Evolutionary conservation across 345 rosid genomes (phyloP).

Genomic region (Trapa bicornis): DNA sequence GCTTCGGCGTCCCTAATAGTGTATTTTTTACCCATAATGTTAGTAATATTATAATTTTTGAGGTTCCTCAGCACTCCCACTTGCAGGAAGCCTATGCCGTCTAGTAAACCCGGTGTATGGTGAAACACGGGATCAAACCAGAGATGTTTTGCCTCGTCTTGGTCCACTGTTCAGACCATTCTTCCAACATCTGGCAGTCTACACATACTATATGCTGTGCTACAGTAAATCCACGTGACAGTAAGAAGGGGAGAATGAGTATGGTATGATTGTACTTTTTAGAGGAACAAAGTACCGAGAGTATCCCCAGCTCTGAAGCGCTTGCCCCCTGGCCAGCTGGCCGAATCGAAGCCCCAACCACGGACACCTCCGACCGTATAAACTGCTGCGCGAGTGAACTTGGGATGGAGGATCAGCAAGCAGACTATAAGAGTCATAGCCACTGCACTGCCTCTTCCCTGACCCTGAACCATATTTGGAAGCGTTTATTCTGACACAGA

Average conservation of each 20-base stretch:
- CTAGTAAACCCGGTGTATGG: neutral
- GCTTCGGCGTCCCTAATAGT: neutral
- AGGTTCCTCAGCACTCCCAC: neutral
- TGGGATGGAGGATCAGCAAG: slow-evolving; percentile 15
- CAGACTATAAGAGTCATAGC: slow-evolving; percentile 9
- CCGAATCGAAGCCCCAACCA: slow-evolving; percentile 27
- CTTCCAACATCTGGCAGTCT: neutral
- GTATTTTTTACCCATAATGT: too few species aligned
- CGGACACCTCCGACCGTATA: slow-evolving; percentile 30
- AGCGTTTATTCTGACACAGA: neutral
- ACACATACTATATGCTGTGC: neutral
- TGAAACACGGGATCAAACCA: neutral
- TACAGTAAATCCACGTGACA: neutral
- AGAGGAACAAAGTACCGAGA: slow-evolving; percentile 13
- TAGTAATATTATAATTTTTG: too few species aligned
- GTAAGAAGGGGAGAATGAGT: neutral
- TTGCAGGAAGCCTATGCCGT: neutral
- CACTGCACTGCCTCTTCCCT: slow-evolving; percentile 48
- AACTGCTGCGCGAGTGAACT: neutral
- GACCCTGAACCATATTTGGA: slow-evolving; percentile 13
- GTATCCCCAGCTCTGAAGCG: slow-evolving; percentile 30
- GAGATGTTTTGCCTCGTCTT: neutral
- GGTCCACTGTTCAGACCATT: neutral
- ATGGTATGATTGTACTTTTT: neutral
- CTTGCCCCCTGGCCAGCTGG: slow-evolving; percentile 29